Conservation (phyloP, 129 eudicot genomes). For the Flaveria brownii region DNA sequence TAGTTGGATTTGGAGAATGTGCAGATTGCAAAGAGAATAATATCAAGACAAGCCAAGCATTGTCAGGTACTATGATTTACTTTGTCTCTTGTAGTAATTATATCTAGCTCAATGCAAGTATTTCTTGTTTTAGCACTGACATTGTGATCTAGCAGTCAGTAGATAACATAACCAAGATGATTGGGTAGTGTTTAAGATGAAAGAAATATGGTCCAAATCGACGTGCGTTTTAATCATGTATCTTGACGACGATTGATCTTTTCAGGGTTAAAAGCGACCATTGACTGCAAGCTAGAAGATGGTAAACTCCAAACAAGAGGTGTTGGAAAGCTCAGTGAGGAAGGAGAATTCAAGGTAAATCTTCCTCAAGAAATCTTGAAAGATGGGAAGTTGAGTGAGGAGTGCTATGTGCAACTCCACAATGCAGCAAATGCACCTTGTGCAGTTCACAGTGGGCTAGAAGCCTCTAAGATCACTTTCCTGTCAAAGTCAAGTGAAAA, state of each 20-base stretch:
- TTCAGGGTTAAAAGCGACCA: constrained; percentile 66
- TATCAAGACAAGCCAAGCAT: constrained; percentile 67
- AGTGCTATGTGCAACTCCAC: constrained; percentile 85
- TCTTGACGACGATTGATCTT: constrained; percentile 8
- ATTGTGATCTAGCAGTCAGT: not conserved
- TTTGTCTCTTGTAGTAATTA: not conserved
- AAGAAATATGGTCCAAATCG: no score
- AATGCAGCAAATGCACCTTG: constrained; percentile 73
- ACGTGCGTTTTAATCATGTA: not conserved
- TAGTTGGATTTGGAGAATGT: constrained; percentile 76
- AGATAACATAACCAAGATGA: no score
- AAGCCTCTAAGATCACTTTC: constrained; percentile 57
- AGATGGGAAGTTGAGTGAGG: constrained; percentile 60
- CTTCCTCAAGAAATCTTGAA: constrained; percentile 65
- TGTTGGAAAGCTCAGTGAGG: constrained; percentile 55
- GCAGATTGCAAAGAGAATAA: constrained; percentile 73
- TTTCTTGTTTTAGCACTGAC: not conserved
- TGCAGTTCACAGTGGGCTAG: constrained; percentile 62
- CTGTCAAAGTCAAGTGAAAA: constrained; percentile 39
- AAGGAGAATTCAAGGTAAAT: constrained; percentile 67
- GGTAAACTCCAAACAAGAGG: constrained; percentile 65
- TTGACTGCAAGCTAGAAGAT: constrained; percentile 65
- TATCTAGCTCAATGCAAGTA: not conserved
- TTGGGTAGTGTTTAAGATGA: no score
- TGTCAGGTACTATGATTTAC: constrained; percentile 51